Base-by-base conservation (phyloP, 2,329 filamentous ascomycete genomes). In the Fusarium sp. region DNA sequence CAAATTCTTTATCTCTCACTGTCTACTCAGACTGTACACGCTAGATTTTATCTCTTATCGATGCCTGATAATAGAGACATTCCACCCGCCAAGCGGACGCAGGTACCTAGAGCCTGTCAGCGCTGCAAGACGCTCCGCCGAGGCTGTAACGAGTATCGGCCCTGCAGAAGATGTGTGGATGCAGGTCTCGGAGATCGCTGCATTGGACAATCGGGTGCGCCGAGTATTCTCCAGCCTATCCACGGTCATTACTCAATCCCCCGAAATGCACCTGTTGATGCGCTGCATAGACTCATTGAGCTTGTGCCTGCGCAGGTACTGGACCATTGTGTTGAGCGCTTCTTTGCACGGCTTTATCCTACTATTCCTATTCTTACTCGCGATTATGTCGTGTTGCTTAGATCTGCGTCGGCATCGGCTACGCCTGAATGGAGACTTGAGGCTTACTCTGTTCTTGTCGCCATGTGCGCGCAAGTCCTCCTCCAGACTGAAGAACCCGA, bases 101-200 rank as follows among this genome's bases (percentile, higher is more conserved):
- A 84, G 64, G 83, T 85, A 11, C 81, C 83, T 12, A 76, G 81
- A 32, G 83, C 83, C 11, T 85, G 83, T 59, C 78, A 79, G 33
- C 77, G 83, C 26, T 85, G 83, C 75, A 82, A 83, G 67, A 78
- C 76, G 20, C 77, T 84, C 15, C 81, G 83, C 33, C 79, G 83
- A 35, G 83, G 82, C 2, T 85, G 83, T 70, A 84, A 80, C 73
- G 83, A 85, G 71, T 80, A 78, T 52, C 76, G 83, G 45, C 83
- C 83, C 14, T 85, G 83, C 73, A 78, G 78, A 56, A 75, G 83
- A 55, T 85, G 83, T 73, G 69, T 80, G 61, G 79, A 80, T 40
- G 81, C 82, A 17, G 83, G 83, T n/a, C 73, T 84, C 15, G 80
- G 72, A 7, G 78, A 82, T 18, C 79, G 83, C 42, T 85, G 83